Evolutionary conservation across 805 yeast species (phyloP).

Genomic region (Candida ipomoeae): DNA sequence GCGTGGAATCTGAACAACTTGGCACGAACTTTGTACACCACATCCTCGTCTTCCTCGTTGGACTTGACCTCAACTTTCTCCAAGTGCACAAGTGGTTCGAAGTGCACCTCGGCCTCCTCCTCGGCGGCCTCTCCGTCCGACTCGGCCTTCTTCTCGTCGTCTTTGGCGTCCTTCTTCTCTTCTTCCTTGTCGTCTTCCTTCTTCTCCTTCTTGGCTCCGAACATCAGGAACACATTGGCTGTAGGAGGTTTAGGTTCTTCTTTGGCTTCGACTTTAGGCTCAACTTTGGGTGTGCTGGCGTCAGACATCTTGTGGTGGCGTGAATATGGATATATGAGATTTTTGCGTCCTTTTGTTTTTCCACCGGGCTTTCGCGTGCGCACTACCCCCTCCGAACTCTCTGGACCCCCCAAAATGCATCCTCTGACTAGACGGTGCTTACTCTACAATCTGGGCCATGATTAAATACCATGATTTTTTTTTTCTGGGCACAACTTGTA

Average conservation of each 20-base stretch:
- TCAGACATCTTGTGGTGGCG: conserved; percentile 3
- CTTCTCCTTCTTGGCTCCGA: conserved; percentile 83
- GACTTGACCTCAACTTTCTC: conserved; percentile 97
- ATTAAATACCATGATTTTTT: neutral
- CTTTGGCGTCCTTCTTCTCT: conserved; percentile 27
- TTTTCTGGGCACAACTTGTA: neutral
- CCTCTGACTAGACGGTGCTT: neutral
- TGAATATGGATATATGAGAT: neutral
- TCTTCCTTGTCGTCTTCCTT: conserved; percentile 40
- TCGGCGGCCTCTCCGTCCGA: conserved; percentile 55
- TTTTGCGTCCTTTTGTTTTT: conserved; percentile 1
- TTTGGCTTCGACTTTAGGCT: conserved; percentile 26
- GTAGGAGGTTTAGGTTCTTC: conserved; percentile 61
- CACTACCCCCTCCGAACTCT: conserved; percentile 1
- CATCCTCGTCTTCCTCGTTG: conserved; percentile 87
- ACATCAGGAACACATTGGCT: conserved; percentile 86
- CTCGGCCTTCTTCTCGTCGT: conserved; percentile 35
- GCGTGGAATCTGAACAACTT: conserved; percentile 87
- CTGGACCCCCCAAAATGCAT: neutral
- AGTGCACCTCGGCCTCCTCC: conserved; percentile 82
- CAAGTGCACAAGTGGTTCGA: conserved; percentile 92
- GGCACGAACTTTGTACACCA: conserved; percentile 82
- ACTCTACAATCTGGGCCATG: neutral
- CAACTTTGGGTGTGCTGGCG: conserved; percentile 5
- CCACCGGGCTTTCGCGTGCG: conserved; percentile 3